phyloP scores from a whole-genome alignment of 169 alveolate genomes.

The Plasmodium coatneyi region DNA sequence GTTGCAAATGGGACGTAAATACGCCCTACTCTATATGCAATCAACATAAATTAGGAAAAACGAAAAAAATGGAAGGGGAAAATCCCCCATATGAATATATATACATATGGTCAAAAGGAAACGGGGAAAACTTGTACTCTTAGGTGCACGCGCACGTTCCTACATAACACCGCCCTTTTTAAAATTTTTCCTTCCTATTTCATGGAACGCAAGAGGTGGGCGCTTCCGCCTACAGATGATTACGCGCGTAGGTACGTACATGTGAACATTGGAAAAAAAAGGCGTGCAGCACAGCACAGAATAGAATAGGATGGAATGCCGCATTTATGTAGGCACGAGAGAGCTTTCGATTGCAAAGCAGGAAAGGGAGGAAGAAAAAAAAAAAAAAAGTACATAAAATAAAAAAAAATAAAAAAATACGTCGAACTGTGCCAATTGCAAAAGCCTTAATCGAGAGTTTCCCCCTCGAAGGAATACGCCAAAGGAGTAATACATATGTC shows the following conservation, averaged over 20 bases:
- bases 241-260: neutral
- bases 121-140: neutral
- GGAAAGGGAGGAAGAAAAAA: neutral
- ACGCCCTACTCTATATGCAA: neutral
- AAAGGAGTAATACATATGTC: neutral
- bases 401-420: neutral
- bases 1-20: neutral
- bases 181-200: neutral
- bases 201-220: neutral
- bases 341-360: neutral
- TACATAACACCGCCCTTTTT: neutral
- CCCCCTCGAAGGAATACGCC: neutral
- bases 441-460: neutral
- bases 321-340: neutral
- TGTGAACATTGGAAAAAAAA: neutral
- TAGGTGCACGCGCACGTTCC: neutral
- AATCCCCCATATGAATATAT: neutral
- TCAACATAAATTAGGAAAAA: neutral
- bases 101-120: neutral
- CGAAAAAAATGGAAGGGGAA: neutral
- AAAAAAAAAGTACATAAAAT: neutral
- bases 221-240: neutral
- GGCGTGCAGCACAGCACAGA: neutral
- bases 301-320: neutral
- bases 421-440: neutral